Evolutionary conservation across 257 asterid species (phyloP).

Genomic region (Penstemon newberryi): DNA sequence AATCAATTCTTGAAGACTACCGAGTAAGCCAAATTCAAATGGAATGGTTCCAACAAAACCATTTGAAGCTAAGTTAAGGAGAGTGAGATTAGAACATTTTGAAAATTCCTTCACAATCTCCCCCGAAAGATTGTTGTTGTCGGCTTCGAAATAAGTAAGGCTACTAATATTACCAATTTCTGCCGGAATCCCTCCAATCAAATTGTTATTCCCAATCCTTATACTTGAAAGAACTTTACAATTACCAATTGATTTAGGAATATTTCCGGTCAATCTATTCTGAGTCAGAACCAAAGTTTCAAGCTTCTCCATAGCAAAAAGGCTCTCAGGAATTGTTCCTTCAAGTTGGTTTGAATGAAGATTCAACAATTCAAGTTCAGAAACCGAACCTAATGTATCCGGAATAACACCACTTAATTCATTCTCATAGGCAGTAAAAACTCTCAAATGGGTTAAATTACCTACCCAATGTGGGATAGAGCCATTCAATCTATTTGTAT

Average conservation of each 20-base stretch:
- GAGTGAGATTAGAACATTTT: slow-evolving; percentile 71
- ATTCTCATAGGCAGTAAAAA: slow-evolving; percentile 88
- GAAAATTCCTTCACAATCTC: slow-evolving; percentile 77
- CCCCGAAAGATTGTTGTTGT: slow-evolving; percentile 76
- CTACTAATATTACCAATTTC: slow-evolving; percentile 78
- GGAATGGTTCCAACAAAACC: slow-evolving; percentile 72
- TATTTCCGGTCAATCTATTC: slow-evolving; percentile 60
- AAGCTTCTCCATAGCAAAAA: slow-evolving; percentile 71
- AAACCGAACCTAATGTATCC: slow-evolving; percentile 55
- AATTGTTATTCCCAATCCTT: slow-evolving; percentile 75
- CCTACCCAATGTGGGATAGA: slow-evolving; percentile 84
- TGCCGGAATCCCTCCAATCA: slow-evolving; percentile 70
- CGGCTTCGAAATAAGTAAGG: slow-evolving; percentile 92
- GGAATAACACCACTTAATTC: slow-evolving; percentile 73
- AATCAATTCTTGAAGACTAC: slow-evolving; percentile 79
- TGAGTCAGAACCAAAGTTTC: slow-evolving; percentile 75
- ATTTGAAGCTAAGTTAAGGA: slow-evolving; percentile 86
- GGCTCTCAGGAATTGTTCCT: slow-evolving; percentile 82
- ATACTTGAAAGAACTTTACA: slow-evolving; percentile 75
- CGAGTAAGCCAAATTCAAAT: slow-evolving; percentile 66
- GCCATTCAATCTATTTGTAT: slow-evolving; percentile 66
- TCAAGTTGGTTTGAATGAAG: slow-evolving; percentile 81
- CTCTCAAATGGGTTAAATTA: slow-evolving; percentile 55
- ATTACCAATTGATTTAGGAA: slow-evolving; percentile 68
- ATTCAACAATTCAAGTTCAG: slow-evolving; percentile 65